Evolutionary conservation across 2,329 filamentous ascomycete species (phyloP), one percentile per base, ranked within the genome.

Genomic region (Colletotrichum endophyticum): DNA sequence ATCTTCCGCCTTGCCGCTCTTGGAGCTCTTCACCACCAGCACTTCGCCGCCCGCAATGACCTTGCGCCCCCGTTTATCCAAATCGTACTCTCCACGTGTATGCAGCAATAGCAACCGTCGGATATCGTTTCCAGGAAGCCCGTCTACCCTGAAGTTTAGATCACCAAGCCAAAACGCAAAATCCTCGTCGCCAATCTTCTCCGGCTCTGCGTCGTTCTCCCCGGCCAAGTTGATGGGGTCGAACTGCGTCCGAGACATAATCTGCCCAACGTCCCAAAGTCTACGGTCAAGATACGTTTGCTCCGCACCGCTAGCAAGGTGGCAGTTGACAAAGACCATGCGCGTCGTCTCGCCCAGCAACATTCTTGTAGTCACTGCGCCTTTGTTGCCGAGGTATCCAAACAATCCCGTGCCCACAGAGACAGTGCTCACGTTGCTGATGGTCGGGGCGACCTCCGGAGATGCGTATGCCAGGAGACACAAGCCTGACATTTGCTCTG

Each of bases 81-180:
- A 78, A 80, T 92, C 93, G 83, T 96, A 96, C 84, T 96, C 93
- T 75, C 95, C 95, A 39, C 90, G 90, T 0, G 95, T 94, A 83
- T 98, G 96, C 6, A 98, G 89, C 81, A 94, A 94, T 49, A 99
- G 88, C 8, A 99, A 87, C 64, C 94, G 92, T 36, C 96, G 91
- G 63, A 99, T 97, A 83, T 99, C 97, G 49, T 97, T 94, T 1
- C 96, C 96, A 0, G 96, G 95, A 66, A 99, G 91, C 61, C 94
- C 95, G 67, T 98, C 95, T 1, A 99, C 89, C 36, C 97, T 92
- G 82, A 98, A 99, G 83, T 99, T 99, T 57, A 99, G 89, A 84
- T 99, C 97, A 8, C 97, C 97, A 81, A 98, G 95, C 95, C 96
- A 99, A 81, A 99, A 98, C 0, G 93, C 92, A 85, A 98, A 96